Base-by-base conservation (phyloP, 768 basidiomycete species). In the Boletus subparvulus region DNA sequence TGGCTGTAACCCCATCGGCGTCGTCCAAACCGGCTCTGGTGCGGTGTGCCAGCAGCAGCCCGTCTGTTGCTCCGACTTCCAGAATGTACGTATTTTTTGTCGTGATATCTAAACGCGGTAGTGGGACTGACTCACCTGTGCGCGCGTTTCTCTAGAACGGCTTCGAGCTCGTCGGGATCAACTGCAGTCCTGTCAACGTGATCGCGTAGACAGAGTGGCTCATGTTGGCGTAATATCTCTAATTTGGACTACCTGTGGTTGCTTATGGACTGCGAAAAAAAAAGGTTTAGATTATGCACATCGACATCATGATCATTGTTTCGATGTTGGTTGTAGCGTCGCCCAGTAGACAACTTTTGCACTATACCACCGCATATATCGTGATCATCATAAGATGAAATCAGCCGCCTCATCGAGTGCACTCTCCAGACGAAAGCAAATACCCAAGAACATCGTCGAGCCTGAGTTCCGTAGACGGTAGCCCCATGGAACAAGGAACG, bases 131-230 rank as follows among this genome's bases (percentile, higher is more conserved):
- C 11, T 9, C 19, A n/a, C 40, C 52, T 50, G 41, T 24, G 24
- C 14, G 6, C 2, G 19, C 26, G 3, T 19, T 40, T 55, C 13
- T 55, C 43, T 47, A 65, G 64, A 19, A 8, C 30, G 42, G 45
- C 13, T 1, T 1, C n/a, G 36, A 45, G 42, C 0, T 57, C 8
- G 0, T 65, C 47, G 47, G 48, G 41, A 0, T 60, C 0, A 28
- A 16, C 41, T 66, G 65, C 50, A 50, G 6, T 8, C 54, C 65
- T 12, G 1, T 67, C 50, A n/a, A 52, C 44, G 0, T 58, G 37
- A 5, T 12, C 48, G 2, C 24, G 54, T 67, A 43, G 42, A 32
- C 26, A 35, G 17, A 13, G 33, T 3, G 45, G 4, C 33, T 28
- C 12, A 11, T 6, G 53, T 28, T 26, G 40, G 35, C 48, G 19